Percentiles rank a stretch among this genome's conserved stretches.
These are phyloP conservation scores for Microdochium nivale DNA, from an alignment of 2,329 filamentous ascomycete genomes.

Conservation along the genomic window DNA sequence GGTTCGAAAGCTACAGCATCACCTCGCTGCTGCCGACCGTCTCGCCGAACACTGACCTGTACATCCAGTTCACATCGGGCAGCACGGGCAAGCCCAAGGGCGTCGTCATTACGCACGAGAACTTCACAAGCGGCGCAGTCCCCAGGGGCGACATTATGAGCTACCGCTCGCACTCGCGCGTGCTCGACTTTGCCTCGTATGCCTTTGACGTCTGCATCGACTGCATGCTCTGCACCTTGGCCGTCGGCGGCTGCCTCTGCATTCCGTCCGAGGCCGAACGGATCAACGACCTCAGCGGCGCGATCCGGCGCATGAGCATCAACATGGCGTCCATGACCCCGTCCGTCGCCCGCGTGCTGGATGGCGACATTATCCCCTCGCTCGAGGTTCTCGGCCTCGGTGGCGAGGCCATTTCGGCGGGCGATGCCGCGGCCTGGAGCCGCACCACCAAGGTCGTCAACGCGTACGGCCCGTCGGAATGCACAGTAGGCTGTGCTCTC, in stretches of 20 bases:
- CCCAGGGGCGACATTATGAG: constrained; percentile 32
- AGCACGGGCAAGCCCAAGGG: constrained; percentile 58
- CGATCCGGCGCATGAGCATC: constrained; percentile 31
- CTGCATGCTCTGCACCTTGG: constrained; percentile 46
- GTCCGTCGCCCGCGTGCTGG: constrained; percentile 37
- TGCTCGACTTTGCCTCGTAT: constrained; percentile 41
- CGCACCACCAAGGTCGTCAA: constrained; percentile 36
- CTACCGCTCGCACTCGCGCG: constrained; percentile 30
- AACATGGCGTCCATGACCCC: constrained; percentile 45
- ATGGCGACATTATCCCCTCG: constrained; percentile 33
- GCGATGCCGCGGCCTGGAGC: constrained; percentile 39
- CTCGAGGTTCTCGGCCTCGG: constrained; percentile 39
- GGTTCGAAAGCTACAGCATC: constrained; percentile 10
- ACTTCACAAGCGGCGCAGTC: constrained; percentile 35
- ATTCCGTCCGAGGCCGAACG: constrained; percentile 46
- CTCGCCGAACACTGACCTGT: constrained; percentile 33
- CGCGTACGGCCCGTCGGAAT: constrained; percentile 45
- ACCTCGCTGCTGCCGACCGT: constrained; percentile 16
- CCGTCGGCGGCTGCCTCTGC: constrained; percentile 39
- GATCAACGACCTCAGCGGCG: constrained; percentile 39
- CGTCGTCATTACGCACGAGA: constrained; percentile 41
- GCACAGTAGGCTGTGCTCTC: constrained; percentile 42
- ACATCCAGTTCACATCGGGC: constrained; percentile 57
- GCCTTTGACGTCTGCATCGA: constrained; percentile 47
- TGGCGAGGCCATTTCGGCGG: constrained; percentile 43